Evolutionary conservation across 805 yeast genomes (phyloP).

Genomic region (Zygotorulaspora sp.): DNA sequence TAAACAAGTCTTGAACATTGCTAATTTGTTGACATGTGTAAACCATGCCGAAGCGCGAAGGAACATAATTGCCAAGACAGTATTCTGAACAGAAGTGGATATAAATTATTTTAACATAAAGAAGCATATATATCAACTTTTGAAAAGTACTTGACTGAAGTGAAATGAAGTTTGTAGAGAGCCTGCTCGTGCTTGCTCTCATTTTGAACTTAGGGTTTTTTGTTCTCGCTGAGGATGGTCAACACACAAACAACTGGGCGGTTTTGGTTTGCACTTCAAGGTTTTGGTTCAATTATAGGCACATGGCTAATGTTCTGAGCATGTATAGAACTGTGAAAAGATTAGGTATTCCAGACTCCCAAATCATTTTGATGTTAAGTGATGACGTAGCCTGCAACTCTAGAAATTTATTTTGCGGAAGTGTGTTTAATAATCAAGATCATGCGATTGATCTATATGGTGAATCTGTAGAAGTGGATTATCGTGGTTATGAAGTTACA

Average conservation of each 20-base stretch:
- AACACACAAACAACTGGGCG: slow-evolving; percentile 68
- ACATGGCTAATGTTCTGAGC: slow-evolving; percentile 92
- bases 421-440: slow-evolving; percentile 90
- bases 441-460: slow-evolving; percentile 91
- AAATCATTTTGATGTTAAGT: slow-evolving; percentile 89
- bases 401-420: slow-evolving; percentile 91
- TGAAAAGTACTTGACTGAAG: no score
- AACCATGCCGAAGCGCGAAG: no score
- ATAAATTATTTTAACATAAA: no score
- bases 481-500: slow-evolving; percentile 95
- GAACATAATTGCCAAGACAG: no score
- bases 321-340: slow-evolving; percentile 95
- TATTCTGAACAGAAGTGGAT: no score
- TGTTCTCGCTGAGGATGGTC: slow-evolving; percentile 4
- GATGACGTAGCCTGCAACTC: slow-evolving; percentile 98
- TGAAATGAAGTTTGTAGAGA: no score
- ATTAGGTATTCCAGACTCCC: slow-evolving; percentile 96
- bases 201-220: slow-evolving; percentile 4
- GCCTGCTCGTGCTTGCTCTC: no score
- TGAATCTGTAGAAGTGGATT: slow-evolving; percentile 91
- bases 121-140: no score
- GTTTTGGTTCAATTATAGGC: slow-evolving; percentile 98
- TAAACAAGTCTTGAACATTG: no score
- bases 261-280: slow-evolving; percentile 93
- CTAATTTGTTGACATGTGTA: no score